Conservation (phyloP, 2,329 filamentous ascomycete genomes). For the Scedosporium apiospermum region DNA sequence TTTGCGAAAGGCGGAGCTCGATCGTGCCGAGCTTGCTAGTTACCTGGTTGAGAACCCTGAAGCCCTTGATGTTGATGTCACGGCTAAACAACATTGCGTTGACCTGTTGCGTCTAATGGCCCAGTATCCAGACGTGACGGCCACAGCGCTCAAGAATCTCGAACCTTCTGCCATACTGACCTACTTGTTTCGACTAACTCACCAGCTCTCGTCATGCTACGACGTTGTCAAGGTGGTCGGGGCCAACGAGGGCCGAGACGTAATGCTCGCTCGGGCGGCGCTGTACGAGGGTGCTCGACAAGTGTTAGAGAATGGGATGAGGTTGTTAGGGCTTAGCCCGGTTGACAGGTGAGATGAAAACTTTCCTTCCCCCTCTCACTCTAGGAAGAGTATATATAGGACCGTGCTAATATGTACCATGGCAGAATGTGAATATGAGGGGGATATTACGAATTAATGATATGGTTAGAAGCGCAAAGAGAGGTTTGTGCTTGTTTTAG, state of each 20-base stretch:
- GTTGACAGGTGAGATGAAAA: constrained; percentile 27
- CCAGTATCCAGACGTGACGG: constrained; percentile 77
- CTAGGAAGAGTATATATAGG: too few relatives aligned
- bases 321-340: constrained; percentile 65
- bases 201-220: constrained; percentile 70
- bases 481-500: too few relatives aligned
- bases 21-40: constrained; percentile 45
- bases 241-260: constrained; percentile 49
- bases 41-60: constrained; percentile 34
- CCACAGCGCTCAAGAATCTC: constrained; percentile 75
- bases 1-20: constrained; percentile 43
- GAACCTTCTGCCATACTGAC: constrained; percentile 52
- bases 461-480: too few relatives aligned
- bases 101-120: constrained; percentile 68
- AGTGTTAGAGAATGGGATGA: constrained; percentile 77
- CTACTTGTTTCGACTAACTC: constrained; percentile 82
- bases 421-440: too few relatives aligned
- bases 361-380: too few relatives aligned
- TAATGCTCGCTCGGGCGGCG: constrained; percentile 64
- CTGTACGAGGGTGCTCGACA: constrained; percentile 68
- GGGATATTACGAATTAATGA: too few relatives aligned
- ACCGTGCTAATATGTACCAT: too few relatives aligned
- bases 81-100: constrained; percentile 62
- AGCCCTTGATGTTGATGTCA: constrained; percentile 31
- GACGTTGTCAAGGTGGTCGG: constrained; percentile 76